These are phyloP conservation scores for Inonotus hispidus DNA, from an alignment of 1,284 basidiomycete genomes.

Conservation along the genomic window DNA sequence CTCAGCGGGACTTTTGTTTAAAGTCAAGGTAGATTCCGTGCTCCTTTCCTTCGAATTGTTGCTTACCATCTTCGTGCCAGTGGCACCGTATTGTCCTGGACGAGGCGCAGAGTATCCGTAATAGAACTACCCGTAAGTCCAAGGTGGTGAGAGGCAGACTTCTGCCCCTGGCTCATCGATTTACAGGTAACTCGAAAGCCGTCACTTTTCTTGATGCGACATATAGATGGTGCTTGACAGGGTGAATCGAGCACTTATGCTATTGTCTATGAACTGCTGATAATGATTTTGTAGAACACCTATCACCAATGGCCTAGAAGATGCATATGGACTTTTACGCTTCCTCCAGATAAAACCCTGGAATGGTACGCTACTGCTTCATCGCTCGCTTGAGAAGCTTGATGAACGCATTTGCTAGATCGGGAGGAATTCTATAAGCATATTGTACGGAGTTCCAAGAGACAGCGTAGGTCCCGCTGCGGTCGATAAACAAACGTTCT, in stretches of 20 bases:
- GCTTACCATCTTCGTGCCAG: slow-evolving; percentile 23
- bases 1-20: background rate
- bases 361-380: slow-evolving; percentile 17
- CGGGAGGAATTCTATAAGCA: slow-evolving; percentile 42
- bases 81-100: slow-evolving; percentile 51
- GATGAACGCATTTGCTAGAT: slow-evolving; percentile 25
- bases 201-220: slow-evolving; percentile 39
- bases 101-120: slow-evolving; percentile 52
- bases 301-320: slow-evolving; percentile 47
- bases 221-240: slow-evolving; percentile 52
- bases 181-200: slow-evolving; percentile 41
- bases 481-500: background rate
- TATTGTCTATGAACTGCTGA: background rate
- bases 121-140: slow-evolving; percentile 41
- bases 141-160: background rate
- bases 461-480: slow-evolving; percentile 32
- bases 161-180: background rate
- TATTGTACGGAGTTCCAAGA: slow-evolving; percentile 41
- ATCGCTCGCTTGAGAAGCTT: too few species aligned
- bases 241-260: slow-evolving; percentile 28
- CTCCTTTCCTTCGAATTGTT: background rate
- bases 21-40: background rate
- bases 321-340: slow-evolving; percentile 46
- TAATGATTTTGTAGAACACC: slow-evolving; percentile 38
- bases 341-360: slow-evolving; percentile 37